Conservation (phyloP, 768 basidiomycete species). For the Lyophyllum semitale region DNA sequence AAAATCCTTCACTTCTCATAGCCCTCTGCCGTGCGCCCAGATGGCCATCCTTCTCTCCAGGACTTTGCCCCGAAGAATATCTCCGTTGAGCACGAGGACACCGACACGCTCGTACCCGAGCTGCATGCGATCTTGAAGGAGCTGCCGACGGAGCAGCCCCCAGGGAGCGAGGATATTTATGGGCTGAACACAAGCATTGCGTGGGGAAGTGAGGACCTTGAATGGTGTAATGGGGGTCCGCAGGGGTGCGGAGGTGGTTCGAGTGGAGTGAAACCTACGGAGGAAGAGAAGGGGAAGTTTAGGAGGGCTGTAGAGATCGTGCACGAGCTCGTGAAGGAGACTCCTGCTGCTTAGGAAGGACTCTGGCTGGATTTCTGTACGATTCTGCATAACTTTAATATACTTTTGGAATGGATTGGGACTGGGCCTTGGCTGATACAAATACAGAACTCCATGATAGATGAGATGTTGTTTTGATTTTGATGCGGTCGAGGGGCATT, state of each 20-base stretch:
- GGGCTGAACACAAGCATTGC: constrained; percentile 67
- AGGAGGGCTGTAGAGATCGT: constrained; percentile 71
- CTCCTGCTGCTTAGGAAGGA: no score
- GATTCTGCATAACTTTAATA: no score
- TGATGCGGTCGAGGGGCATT: no score
- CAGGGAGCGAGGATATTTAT: constrained; percentile 74
- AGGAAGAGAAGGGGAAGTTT: constrained; percentile 68
- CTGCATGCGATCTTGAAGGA: constrained; percentile 60
- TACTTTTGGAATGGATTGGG: no score
- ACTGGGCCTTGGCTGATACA: no score
- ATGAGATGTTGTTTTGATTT: no score
- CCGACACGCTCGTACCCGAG: constrained; percentile 51
- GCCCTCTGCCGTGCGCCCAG: constrained; percentile 46
- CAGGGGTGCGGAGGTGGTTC: constrained; percentile 57
- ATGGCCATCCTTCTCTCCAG: constrained; percentile 46
- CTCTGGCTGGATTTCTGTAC: no score
- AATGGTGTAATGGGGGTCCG: constrained; percentile 66
- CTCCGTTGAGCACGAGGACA: constrained; percentile 29
- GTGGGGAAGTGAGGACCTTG: constrained; percentile 55
- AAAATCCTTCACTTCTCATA: constrained; percentile 41
- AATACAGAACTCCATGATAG: no score
- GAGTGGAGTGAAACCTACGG: constrained; percentile 51
- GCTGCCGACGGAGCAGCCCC: constrained; percentile 56
- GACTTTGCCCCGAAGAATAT: constrained; percentile 45
- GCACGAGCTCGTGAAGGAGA: constrained; percentile 42